A percentile compares a stretch with the other conserved stretches of the same genome.
These are phyloP conservation scores for Vitis cinerea DNA, from an alignment of 164 flowering plant genomes.

Conservation along the genomic window DNA sequence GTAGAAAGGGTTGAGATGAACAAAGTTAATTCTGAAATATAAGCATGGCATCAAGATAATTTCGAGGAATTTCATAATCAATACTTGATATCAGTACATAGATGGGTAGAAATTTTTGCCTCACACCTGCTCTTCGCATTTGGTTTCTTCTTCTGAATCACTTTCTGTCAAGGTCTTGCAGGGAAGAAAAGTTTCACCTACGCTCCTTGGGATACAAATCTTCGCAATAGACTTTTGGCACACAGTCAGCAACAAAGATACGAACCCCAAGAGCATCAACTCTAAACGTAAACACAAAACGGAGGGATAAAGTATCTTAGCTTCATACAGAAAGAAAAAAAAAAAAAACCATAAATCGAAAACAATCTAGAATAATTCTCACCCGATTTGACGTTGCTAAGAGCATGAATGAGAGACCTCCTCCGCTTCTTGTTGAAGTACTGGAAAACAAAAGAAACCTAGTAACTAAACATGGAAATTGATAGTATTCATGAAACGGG, in stretches of 20 bases:
- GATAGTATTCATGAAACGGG: too few relatives aligned
- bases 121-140: slow-evolving; percentile 36
- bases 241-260: slow-evolving; percentile 52
- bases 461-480: too few relatives aligned
- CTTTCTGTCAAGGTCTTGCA: slow-evolving; percentile 21
- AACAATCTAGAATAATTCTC: not conserved
- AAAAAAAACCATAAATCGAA: not conserved
- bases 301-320: not conserved
- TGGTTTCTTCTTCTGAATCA: slow-evolving; percentile 41
- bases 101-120: not conserved
- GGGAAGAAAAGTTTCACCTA: slow-evolving; percentile 48
- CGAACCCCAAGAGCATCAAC: slow-evolving; percentile 64
- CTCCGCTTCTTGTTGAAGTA: slow-evolving; percentile 36
- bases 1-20: too few relatives aligned
- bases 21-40: too few relatives aligned
- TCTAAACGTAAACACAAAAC: slow-evolving; percentile 31
- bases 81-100: not conserved
- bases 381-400: slow-evolving; percentile 65
- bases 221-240: slow-evolving; percentile 40
- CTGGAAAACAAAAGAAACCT: slow-evolving; percentile 24
- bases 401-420: slow-evolving; percentile 45
- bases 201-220: slow-evolving; percentile 49
- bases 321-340: not conserved
- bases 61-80: too few relatives aligned
- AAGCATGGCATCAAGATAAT: too few relatives aligned